These are phyloP conservation scores for Trichoderma reesei DNA, from an alignment of 495 filamentous ascomycete genomes.

Conservation along the genomic window DNA sequence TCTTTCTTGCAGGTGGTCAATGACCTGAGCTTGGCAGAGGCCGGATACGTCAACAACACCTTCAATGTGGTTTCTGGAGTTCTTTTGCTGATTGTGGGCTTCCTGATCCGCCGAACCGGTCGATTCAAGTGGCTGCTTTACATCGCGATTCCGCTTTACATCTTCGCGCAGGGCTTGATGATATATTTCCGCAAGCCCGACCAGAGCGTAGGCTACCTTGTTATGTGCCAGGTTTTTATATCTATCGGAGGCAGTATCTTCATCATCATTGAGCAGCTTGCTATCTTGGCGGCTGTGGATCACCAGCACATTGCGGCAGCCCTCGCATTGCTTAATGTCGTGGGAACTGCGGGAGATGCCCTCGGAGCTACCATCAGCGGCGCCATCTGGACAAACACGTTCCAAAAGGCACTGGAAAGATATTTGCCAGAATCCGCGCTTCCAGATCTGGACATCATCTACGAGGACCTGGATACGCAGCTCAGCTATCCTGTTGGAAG, in stretches of 20 bases:
- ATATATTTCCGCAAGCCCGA: conserved; percentile 57
- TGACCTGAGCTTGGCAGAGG: conserved; percentile 41
- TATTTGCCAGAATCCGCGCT: conserved; percentile 48
- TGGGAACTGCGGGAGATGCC: conserved; percentile 52
- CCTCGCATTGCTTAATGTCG: conserved; percentile 52
- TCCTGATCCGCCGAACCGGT: conserved; percentile 44
- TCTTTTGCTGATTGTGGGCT: conserved; percentile 45
- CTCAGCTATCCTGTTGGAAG: conserved; percentile 44
- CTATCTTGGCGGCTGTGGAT: conserved; percentile 52
- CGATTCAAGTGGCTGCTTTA: conserved; percentile 52
- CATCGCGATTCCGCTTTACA: conserved; percentile 53
- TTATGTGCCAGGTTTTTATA: conserved; percentile 75
- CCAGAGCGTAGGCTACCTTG: conserved; percentile 51
- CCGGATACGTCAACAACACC: conserved; percentile 55
- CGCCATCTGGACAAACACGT: conserved; percentile 57
- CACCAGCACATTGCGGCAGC: conserved; percentile 59
- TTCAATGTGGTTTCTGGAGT: conserved; percentile 62
- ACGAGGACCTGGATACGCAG: conserved; percentile 40
- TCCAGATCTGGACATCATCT: conserved; percentile 39
- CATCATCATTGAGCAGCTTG: conserved; percentile 56
- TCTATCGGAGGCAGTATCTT: conserved; percentile 51
- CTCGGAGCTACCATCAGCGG: conserved; percentile 51
- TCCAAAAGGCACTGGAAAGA: conserved; percentile 39
- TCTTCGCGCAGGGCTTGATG: conserved; percentile 60
- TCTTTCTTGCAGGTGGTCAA: conserved; percentile 64